Evolutionary conservation across 2,329 filamentous ascomycete genomes (phyloP), one percentile per base, ranked within the genome.

Genomic region (Trichophaea hybrida): DNA sequence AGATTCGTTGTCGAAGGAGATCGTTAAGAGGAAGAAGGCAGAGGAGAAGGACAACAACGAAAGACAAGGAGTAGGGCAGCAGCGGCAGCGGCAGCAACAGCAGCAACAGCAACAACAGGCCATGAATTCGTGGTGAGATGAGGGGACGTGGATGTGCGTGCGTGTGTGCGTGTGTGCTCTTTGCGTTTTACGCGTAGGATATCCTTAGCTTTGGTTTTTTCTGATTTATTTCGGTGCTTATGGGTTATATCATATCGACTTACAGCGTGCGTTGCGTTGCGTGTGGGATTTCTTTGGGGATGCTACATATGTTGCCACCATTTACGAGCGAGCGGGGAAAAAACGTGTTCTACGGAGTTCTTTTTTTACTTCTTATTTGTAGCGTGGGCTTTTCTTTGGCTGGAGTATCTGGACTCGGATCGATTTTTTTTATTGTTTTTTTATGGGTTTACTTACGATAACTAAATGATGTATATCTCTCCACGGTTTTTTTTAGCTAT

Each of bases 141-240:
- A 68, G 15, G 69, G 66, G 55, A 71, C 71, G 40, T 13, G n/a
- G 40, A 12, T n/a, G 40, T 17, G 69, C 73, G 43, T 73, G 74
- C 17, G 74, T 74, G 69, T 73, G 43, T 73, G 74, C 17, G 74
- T 74, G 6, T 70, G 71, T 15, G 72, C 71, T 4, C 70, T 70
- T 2, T 72, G 40, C 13, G 40, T 46, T n/a, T 5, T 17, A 46
- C 40, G 40, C 13, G 24, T 46, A 10, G 24, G 40, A 46, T 46
- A 46, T 17, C 24, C n/a, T 12, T 46, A 6, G 24, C 3, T 24
- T 24, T 24, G 24, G 3, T 46, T 43, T 12, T 46, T 46, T 5
- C 24, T 46, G 40, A n/a, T 46, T 17, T 13, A 7, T 46, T 75
- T 0, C 72, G 76, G 46, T 68, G 55, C 13, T 46, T 13, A 12